These are phyloP conservation scores for Phytophthora constricta DNA, from an alignment of 352 stramenopile species.

Conservation along the genomic window DNA sequence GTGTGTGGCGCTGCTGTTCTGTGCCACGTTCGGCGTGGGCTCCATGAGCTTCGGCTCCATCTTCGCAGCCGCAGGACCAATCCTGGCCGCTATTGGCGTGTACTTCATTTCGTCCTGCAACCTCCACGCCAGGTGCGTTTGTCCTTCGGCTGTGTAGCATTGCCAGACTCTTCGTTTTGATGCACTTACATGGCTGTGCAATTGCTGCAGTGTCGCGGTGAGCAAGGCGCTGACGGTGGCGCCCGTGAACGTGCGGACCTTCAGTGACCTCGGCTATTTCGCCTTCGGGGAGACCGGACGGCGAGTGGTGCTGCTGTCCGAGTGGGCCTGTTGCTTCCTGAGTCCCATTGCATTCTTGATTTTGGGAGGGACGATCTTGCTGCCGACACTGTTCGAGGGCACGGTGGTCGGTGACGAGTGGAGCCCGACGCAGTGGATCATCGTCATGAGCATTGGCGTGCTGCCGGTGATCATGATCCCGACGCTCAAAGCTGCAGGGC, in stretches of 20 bases:
- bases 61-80: constrained; percentile 61
- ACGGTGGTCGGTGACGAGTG: constrained; percentile 23
- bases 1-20: constrained; percentile 75
- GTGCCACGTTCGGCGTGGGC: constrained; percentile 73
- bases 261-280: constrained; percentile 75
- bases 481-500: constrained; percentile 54
- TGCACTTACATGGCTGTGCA: background rate
- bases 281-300: constrained; percentile 59
- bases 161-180: too few relatives aligned
- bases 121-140: constrained; percentile 59
- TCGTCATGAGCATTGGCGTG: constrained; percentile 55
- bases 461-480: constrained; percentile 71
- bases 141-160: background rate
- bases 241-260: constrained; percentile 65
- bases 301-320: constrained; percentile 56
- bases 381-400: constrained; percentile 57
- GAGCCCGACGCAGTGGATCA: constrained; percentile 67
- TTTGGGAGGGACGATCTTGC: constrained; percentile 62
- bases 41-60: constrained; percentile 78
- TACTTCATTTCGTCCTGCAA: constrained; percentile 86
- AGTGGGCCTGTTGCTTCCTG: constrained; percentile 67
- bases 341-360: constrained; percentile 80
- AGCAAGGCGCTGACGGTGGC: constrained; percentile 64
- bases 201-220: constrained; percentile 48
- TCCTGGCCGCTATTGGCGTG: constrained; percentile 63